Percentiles rank a stretch among this genome's conserved stretches.
These are phyloP conservation scores for Erodium chrysanthum DNA, from an alignment of 441 rosid species.

Conservation along the genomic window DNA sequence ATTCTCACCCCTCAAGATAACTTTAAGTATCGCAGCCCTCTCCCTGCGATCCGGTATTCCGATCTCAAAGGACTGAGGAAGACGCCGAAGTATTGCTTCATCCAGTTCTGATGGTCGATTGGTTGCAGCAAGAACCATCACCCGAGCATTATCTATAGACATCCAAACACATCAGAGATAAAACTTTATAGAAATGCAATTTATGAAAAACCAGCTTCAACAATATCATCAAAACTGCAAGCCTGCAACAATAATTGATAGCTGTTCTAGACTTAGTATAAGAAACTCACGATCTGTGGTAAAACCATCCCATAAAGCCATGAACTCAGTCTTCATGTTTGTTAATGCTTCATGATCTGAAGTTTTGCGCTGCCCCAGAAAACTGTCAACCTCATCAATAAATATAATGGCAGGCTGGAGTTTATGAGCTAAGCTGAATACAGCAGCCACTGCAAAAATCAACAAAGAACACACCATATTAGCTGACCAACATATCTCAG, in stretches of 20 bases:
- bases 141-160: slow-evolving; percentile 68
- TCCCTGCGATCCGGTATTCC: slow-evolving; percentile 66
- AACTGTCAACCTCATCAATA: slow-evolving; percentile 91
- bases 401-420: slow-evolving; percentile 96
- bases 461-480: background rate
- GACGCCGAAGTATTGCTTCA: slow-evolving; percentile 85
- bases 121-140: slow-evolving; percentile 97
- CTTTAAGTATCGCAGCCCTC: slow-evolving; percentile 74
- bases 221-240: slow-evolving; percentile 2
- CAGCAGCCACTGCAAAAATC: slow-evolving; percentile 71
- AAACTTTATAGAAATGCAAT: too few species aligned
- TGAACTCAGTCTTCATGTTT: slow-evolving; percentile 93
- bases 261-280: background rate
- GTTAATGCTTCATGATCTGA: slow-evolving; percentile 87
- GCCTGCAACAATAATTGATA: background rate
- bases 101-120: slow-evolving; percentile 95
- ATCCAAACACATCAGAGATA: slow-evolving; percentile 3
- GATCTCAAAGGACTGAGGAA: slow-evolving; percentile 94
- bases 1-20: slow-evolving; percentile 64
- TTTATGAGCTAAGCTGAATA: slow-evolving; percentile 86
- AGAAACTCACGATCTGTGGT: slow-evolving; percentile 82
- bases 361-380: slow-evolving; percentile 83
- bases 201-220: background rate
- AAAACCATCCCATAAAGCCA: slow-evolving; percentile 99
- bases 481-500: too few species aligned